A percentile compares a stretch with the other conserved stretches of the same genome.
Conservation (phyloP, 2,329 filamentous ascomycete species). For the Penicillium sp. region DNA sequence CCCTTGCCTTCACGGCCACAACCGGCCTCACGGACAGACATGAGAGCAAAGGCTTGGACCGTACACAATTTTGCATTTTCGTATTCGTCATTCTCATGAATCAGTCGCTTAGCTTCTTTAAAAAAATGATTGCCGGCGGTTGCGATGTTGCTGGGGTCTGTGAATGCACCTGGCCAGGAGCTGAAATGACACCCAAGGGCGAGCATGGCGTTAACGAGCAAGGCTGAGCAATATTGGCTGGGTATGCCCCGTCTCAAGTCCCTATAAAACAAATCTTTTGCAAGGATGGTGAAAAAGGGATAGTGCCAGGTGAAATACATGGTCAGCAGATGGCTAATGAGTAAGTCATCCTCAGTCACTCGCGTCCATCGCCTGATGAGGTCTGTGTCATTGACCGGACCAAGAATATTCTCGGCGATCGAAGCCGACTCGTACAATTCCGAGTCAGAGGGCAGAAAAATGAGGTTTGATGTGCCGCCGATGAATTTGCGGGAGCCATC, state of each 20-base stretch:
- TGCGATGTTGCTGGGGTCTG: constrained; percentile 69
- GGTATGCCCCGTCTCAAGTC: constrained; percentile 74
- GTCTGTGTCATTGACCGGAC: constrained; percentile 57
- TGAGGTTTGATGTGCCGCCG: constrained; percentile 89
- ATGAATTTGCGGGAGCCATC: constrained; percentile 89
- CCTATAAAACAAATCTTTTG: constrained; percentile 79
- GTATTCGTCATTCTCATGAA: constrained; percentile 89
- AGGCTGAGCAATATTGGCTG: constrained; percentile 78
- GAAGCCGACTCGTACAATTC: constrained; percentile 40
- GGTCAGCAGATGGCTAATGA: constrained; percentile 84
- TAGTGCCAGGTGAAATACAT: constrained; percentile 99
- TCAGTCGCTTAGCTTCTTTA: constrained; percentile 83
- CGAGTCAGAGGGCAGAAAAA: constrained; percentile 66
- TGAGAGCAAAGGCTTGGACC: constrained; percentile 87
- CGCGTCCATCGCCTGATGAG: constrained; percentile 83
- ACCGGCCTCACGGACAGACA: constrained; percentile 95
- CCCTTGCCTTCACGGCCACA: constrained; percentile 92
- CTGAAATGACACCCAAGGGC: constrained; percentile 94
- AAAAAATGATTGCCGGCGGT: constrained; percentile 97
- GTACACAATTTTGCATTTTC: constrained; percentile 85
- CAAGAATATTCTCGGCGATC: constrained; percentile 47
- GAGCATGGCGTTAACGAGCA: constrained; percentile 92
- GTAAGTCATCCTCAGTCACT: constrained; percentile 74
- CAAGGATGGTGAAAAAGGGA: constrained; percentile 88
- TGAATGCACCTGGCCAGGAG: constrained; percentile 69